Evolutionary conservation across 805 yeast species (phyloP).

Genomic region (Ogataea paradorogensis): DNA sequence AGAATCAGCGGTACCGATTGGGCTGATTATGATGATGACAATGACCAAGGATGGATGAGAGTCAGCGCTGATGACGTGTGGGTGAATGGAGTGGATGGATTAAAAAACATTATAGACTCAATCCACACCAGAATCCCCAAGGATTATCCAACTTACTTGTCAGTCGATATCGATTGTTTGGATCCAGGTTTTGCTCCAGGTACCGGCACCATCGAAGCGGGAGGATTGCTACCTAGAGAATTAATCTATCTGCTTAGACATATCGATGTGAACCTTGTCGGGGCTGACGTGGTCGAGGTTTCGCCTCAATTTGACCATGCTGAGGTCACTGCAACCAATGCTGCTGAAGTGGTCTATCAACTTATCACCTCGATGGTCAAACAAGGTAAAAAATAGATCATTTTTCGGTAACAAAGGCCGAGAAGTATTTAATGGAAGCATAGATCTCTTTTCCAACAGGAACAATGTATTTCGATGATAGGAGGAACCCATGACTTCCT

Average conservation of each 20-base stretch:
- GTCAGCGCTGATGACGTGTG: constrained; percentile 73
- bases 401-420: constrained; percentile 40
- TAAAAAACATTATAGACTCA: constrained; percentile 43
- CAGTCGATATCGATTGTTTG: constrained; percentile 70
- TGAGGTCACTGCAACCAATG: constrained; percentile 65
- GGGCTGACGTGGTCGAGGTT: constrained; percentile 58
- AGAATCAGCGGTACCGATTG: constrained; percentile 59
- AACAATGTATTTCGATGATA: constrained; percentile 64
- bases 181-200: constrained; percentile 60
- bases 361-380: constrained; percentile 72
- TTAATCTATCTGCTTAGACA: constrained; percentile 46
- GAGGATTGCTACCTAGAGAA: constrained; percentile 58
- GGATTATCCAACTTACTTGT: constrained; percentile 68
- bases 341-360: constrained; percentile 70
- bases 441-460: constrained; percentile 79
- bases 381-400: constrained; percentile 30
- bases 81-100: constrained; percentile 56
- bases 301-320: constrained; percentile 64
- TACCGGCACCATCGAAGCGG: constrained; percentile 59
- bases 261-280: constrained; percentile 48
- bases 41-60: constrained; percentile 63
- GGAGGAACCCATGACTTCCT: constrained; percentile 77
- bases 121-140: constrained; percentile 55
- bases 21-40: constrained; percentile 66
- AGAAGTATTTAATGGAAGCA: constrained; percentile 65